Base-by-base conservation (phyloP, 192 early-diverging fungal species). In the Coemansia sp. region DNA sequence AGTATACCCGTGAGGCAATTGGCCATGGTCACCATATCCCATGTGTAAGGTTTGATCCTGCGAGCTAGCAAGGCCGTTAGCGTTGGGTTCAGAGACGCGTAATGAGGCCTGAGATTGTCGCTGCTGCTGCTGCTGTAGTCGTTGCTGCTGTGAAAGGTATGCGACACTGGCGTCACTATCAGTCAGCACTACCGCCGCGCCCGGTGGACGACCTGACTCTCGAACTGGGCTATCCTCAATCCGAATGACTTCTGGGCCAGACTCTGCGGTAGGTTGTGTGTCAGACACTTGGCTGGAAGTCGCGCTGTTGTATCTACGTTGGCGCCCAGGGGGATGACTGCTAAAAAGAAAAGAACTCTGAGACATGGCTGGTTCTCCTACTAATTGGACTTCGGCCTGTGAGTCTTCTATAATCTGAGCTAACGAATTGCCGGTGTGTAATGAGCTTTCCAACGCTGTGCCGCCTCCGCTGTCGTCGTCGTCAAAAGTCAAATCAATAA, bases 401-500 rank as follows among this genome's bases (percentile, higher is more conserved):
- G 53, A 56, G 15, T 56, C 53, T 6, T 56, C 53, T 29, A 56
- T 29, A 56, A 56, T 56, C 29, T 32, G 53, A 9, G 53, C 53
- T 5, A 31, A 12, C 15, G 53, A 32, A 31, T 31, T 56, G 29
- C 29, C 53, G 15, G 29, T 32, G 6, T 56, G 53, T 56, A 22
- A 22, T 20, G 60, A 41, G 32, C 19, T 40, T 39, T 20, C n/a
- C 6, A 41, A 4, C 10, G 4, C 60, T 10, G 60, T 15, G 24
- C 15, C n/a, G 34, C 44, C 38, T 8, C 29, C 50, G 20, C 12
- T 67, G 58, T 71, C 69, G 27, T 72, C 69, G 56, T 69, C 70
- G 60, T 76, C 78, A 61, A 72, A 67, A 2, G 78, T 81, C 39
- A 81, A 32, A 61, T 80, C 78, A 53, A 80, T 80, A 58, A 72